Evolutionary conservation across 345 rosid species (phyloP), one percentile per base, ranked within the genome.

Genomic region (Hevea brasiliensis): DNA sequence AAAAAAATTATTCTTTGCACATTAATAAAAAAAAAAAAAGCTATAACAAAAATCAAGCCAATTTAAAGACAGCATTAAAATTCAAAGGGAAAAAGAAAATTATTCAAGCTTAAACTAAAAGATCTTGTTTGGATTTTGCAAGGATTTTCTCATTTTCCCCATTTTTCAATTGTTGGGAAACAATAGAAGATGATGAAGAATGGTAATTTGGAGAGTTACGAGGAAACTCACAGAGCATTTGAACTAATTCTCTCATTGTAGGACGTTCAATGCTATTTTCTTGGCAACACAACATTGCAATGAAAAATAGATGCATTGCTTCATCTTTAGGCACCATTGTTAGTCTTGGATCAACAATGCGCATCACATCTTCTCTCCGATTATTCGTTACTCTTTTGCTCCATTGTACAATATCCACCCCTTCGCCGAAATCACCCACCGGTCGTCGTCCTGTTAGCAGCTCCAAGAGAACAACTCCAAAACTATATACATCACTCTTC

Each of bases 391-490:
- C 84, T 61, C 73, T 81, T 77, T 72, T 89, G 68, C 85, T 86
- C 98, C 98, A 94, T 40, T 92, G 98, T 72, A 92, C 98, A 37
- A 94, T 94, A 76, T 92, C 98, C 32, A 92, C 97, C 53, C 88
- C 96, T 57, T 92, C 97, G 13, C 91, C 97, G 37, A 90, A 92
- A 40, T 88, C 89, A 6, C 92, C 97, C 17, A 94, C 92, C 0
- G 98, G 98, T 12, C 89, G 85, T 12, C 89, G 75, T 8, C 98
- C 97, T 0, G 95, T 85, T 44, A 90, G 83, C 12, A 94, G 90
- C 74, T 94, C 97, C 44, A 92, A 58, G 1, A 92, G 54, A 70
- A 94, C 98, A 27, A 94, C 97, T 18, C 98, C 96, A 0, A 92
- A 94, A 64, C 98, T 94, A 73, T 94, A 94, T 1, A 94, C 98